These are phyloP conservation scores for Barnettozyma pratensis DNA, from an alignment of 805 yeast genomes.

Conservation along the genomic window DNA sequence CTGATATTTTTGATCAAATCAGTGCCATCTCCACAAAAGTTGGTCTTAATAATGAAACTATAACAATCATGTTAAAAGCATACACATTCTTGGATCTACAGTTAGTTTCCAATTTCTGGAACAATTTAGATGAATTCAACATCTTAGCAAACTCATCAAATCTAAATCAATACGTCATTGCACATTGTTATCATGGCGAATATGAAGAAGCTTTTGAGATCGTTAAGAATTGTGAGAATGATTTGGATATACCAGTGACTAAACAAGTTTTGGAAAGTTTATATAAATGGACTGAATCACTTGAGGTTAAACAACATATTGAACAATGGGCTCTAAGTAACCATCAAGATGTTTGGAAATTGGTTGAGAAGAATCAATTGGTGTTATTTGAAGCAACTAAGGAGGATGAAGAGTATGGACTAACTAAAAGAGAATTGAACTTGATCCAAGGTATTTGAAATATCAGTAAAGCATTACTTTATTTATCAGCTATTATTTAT, in stretches of 20 bases:
- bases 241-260: conserved; percentile 40
- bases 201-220: conserved; percentile 50
- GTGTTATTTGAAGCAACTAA: conserved; percentile 1
- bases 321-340: conserved; percentile 32
- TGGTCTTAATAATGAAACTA: conserved; percentile 54
- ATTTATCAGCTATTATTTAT: conserved; percentile 1
- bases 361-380: conserved; percentile 22
- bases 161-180: conserved; percentile 57
- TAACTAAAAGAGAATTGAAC: conserved; percentile 10
- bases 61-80: conserved; percentile 61
- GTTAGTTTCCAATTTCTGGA: conserved; percentile 60
- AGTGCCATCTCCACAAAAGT: conserved; percentile 47
- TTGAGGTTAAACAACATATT: conserved; percentile 13
- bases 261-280: conserved; percentile 41
- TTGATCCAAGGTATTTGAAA: conserved; percentile 10
- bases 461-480: no score
- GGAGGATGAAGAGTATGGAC: conserved; percentile 10
- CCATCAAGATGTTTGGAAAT: conserved; percentile 34
- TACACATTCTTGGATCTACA: conserved; percentile 48
- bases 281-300: conserved; percentile 36
- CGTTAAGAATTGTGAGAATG: conserved; percentile 38
- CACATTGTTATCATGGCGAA: conserved; percentile 64
- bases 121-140: conserved; percentile 42
- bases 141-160: conserved; percentile 48
- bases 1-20: conserved; percentile 57